A percentile compares a stretch with the other conserved stretches of the same genome.
These are phyloP conservation scores for Candida ficus DNA, from an alignment of 805 yeast genomes.

Conservation along the genomic window DNA sequence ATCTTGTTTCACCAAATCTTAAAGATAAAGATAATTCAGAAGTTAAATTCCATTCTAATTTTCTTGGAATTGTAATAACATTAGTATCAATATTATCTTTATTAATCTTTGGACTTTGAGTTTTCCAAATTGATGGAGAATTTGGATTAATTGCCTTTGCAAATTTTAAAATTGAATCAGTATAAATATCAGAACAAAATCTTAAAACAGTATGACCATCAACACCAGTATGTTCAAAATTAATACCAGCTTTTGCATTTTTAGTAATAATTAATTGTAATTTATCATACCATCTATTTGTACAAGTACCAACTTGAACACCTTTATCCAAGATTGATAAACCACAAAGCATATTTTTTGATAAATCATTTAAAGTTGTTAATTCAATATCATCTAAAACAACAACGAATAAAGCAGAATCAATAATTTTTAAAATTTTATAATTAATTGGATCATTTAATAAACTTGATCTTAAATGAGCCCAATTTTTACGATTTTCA, in stretches of 20 bases:
- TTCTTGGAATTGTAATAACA: slow-evolving; percentile 70
- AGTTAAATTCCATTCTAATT: slow-evolving; percentile 83
- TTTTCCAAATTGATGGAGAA: slow-evolving; percentile 62
- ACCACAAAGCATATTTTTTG: slow-evolving; percentile 87
- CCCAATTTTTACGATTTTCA: slow-evolving; percentile 87
- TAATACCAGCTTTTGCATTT: slow-evolving; percentile 89
- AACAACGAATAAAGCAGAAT: slow-evolving; percentile 75
- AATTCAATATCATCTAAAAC: slow-evolving; percentile 78
- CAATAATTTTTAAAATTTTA: slow-evolving; percentile 71
- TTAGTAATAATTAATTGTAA: slow-evolving; percentile 80
- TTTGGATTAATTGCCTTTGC: slow-evolving; percentile 77
- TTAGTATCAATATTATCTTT: slow-evolving; percentile 39
- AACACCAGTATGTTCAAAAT: slow-evolving; percentile 92
- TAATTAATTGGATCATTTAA: slow-evolving; percentile 47
- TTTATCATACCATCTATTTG: slow-evolving; percentile 94
- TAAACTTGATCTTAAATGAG: slow-evolving; percentile 56
- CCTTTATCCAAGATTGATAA: slow-evolving; percentile 74
- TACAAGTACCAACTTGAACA: slow-evolving; percentile 89
- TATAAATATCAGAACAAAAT: slow-evolving; percentile 84
- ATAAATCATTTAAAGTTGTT: slow-evolving; percentile 53
- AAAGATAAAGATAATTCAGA: slow-evolving; percentile 72
- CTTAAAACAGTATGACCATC: slow-evolving; percentile 93
- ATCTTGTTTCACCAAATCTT: slow-evolving; percentile 86
- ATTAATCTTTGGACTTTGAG: slow-evolving; percentile 43
- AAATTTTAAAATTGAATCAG: slow-evolving; percentile 83